These are phyloP conservation scores for Phytophthora agathidicida DNA, from an alignment of 352 stramenopile genomes.

Conservation along the genomic window DNA sequence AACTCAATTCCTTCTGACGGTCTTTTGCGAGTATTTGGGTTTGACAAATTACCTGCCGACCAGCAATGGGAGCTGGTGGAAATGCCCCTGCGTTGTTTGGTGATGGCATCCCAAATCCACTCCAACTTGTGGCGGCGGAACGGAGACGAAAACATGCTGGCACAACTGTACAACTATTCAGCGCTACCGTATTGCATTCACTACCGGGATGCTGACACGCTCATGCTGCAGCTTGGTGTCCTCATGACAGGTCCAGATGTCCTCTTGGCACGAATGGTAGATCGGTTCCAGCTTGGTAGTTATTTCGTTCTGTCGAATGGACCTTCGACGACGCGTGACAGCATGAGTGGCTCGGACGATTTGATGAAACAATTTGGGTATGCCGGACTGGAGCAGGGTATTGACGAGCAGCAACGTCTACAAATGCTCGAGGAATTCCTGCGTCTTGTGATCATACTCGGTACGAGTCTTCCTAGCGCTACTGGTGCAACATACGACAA, in stretches of 20 bases:
- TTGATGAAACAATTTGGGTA: constrained; percentile 51
- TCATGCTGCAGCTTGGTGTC: constrained; percentile 80
- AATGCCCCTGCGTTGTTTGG: constrained; percentile 78
- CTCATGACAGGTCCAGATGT: constrained; percentile 68
- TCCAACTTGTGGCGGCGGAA: constrained; percentile 88
- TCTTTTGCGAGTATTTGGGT: constrained; percentile 61
- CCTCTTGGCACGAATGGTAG: constrained; percentile 72
- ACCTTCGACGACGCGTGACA: constrained; percentile 9
- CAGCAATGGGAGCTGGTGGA: constrained; percentile 72
- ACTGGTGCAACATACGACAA: constrained; percentile 69
- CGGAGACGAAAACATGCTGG: constrained; percentile 90
- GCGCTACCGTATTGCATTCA: constrained; percentile 88
- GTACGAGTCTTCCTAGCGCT: constrained; percentile 72
- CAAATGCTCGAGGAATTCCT: constrained; percentile 88
- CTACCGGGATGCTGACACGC: constrained; percentile 82
- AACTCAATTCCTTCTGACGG: constrained; percentile 51
- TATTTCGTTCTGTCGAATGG: constrained; percentile 57
- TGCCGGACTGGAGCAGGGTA: constrained; percentile 53
- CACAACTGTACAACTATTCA: constrained; percentile 91
- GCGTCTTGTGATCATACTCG: constrained; percentile 76
- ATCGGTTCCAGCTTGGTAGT: constrained; percentile 75
- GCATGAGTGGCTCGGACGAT: constrained; percentile 8
- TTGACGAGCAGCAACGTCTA: constrained; percentile 73
- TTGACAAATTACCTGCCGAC: constrained; percentile 53
- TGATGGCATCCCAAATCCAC: constrained; percentile 90